phyloP scores from a whole-genome alignment of 2,329 filamentous ascomycete genomes.

The Xylariaceae sp. region DNA sequence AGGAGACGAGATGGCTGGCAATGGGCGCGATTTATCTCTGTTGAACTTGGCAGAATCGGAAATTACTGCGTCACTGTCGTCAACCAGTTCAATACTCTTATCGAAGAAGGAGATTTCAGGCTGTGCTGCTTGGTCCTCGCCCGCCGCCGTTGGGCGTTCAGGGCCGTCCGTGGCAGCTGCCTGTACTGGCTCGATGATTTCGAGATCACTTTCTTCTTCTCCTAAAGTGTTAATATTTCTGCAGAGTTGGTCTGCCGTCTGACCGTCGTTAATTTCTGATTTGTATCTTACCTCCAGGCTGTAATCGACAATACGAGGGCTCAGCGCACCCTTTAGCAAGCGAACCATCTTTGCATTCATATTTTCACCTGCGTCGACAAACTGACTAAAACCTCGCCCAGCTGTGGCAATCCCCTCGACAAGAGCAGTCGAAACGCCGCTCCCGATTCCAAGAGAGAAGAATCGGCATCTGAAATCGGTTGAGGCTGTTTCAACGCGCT shows the following conservation, averaged over 20 bases:
- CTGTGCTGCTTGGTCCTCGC: not conserved
- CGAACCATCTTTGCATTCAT: constrained; percentile 18
- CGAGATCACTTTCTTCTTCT: not conserved
- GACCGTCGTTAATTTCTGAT: constrained; percentile 5
- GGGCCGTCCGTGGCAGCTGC: not conserved
- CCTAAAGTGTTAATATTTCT: not conserved
- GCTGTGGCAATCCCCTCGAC: constrained; percentile 15
- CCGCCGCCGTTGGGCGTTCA: not conserved
- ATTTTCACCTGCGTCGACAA: constrained; percentile 10
- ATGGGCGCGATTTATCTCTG: constrained; percentile 2
- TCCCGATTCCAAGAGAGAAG: constrained; percentile 18
- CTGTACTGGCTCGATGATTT: not conserved
- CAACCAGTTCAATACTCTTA: not conserved
- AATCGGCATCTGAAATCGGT: constrained; percentile 10
- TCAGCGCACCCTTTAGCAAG: constrained; percentile 16
- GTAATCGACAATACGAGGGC: constrained; percentile 11
- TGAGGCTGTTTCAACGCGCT: not conserved
- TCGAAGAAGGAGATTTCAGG: constrained; percentile 11
- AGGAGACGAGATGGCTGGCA: constrained; percentile 5
- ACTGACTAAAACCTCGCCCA: constrained; percentile 16
- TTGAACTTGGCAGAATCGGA: not conserved
- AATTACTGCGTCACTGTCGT: not conserved
- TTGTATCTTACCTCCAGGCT: constrained; percentile 13
- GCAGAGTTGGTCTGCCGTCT: constrained; percentile 4
- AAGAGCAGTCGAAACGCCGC: constrained; percentile 11